phyloP scores from a whole-genome alignment of 768 basidiomycete genomes.

The Filobasidium wieringae region DNA sequence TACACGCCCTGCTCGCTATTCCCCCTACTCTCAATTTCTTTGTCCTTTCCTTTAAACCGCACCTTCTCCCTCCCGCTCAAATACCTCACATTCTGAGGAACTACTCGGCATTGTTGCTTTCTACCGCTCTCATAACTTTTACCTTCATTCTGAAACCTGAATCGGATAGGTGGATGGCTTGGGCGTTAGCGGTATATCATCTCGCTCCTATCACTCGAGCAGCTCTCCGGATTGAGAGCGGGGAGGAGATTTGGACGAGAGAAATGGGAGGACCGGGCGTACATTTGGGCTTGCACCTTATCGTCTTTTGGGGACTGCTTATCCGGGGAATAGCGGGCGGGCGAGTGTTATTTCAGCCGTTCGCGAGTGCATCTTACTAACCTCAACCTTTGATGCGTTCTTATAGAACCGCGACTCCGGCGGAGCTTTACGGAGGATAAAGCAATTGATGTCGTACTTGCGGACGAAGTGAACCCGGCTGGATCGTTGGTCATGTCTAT shows the following conservation, averaged over 20 bases:
- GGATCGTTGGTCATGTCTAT: no score
- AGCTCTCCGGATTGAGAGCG: not conserved
- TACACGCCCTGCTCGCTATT: slow-evolving; percentile 7
- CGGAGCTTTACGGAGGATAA: no score
- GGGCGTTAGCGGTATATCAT: slow-evolving; percentile 6
- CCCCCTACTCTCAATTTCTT: slow-evolving; percentile 9
- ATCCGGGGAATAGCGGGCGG: no score
- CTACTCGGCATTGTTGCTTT: slow-evolving; percentile 6
- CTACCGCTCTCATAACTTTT: slow-evolving; percentile 1
- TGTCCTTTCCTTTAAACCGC: slow-evolving; percentile 1
- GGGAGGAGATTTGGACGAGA: not conserved
- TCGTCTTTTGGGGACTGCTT: no score
- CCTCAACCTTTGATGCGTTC: no score
- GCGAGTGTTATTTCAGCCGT: no score
- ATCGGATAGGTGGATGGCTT: not conserved
- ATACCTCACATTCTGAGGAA: slow-evolving; percentile 5
- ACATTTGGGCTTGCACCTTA: slow-evolving; percentile 5
- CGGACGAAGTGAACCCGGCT: no score
- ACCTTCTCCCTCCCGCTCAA: not conserved
- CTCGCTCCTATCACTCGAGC: slow-evolving; percentile 8
- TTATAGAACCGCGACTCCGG: no score
- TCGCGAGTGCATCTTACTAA: no score
- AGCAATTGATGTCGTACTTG: no score
- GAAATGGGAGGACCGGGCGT: slow-evolving; percentile 10
- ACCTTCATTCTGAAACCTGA: not conserved